Conservation (phyloP, 2,329 filamentous ascomycete species). For the Talaromyces sp. region DNA sequence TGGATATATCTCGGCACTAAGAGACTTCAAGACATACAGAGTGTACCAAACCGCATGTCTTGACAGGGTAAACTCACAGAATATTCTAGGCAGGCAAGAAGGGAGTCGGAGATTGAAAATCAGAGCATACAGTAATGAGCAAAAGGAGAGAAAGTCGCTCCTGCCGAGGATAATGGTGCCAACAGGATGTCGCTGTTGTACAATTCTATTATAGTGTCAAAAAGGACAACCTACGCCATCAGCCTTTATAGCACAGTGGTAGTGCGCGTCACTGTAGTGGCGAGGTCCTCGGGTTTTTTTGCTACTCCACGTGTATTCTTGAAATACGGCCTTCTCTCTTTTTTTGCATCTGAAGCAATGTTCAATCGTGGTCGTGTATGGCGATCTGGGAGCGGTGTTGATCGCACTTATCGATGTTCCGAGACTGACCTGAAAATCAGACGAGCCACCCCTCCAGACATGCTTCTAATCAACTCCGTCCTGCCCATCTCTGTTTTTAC, state of each 20-base stretch:
- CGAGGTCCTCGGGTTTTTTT: neutral
- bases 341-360: neutral
- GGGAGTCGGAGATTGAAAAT: neutral
- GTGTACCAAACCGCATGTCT: neutral
- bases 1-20: neutral
- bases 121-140: neutral
- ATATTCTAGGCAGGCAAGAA: neutral
- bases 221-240: neutral
- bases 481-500: neutral
- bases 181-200: neutral
- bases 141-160: neutral
- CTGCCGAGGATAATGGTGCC: neutral
- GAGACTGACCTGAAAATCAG: too few species aligned
- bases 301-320: neutral
- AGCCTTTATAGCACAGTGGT: neutral
- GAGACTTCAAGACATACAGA: neutral
- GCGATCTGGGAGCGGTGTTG: neutral
- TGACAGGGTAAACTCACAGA: neutral
- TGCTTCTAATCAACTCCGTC: too few species aligned
- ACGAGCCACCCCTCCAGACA: too few species aligned
- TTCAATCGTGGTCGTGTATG: too few species aligned
- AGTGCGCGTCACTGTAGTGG: constrained; percentile 1
- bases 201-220: neutral
- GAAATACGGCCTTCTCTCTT: too few species aligned
- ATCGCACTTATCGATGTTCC: too few species aligned